Conservation (phyloP, 148 eudicot genomes). For the Linanthus parryae region DNA sequence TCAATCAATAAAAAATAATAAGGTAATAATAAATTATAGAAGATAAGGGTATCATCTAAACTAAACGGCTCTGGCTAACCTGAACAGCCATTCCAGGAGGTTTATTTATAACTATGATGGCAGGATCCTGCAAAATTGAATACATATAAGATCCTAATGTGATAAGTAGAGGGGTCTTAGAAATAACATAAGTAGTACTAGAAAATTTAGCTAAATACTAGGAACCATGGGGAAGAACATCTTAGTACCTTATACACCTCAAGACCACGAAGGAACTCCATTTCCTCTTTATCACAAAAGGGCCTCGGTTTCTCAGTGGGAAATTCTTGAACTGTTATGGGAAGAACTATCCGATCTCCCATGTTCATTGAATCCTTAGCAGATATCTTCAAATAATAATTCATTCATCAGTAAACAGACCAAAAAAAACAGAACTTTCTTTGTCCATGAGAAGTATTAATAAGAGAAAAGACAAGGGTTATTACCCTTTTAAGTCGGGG, state of each 20-base stretch:
- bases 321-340: conserved; percentile 46
- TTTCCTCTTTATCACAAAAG: conserved; percentile 48
- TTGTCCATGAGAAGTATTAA: neutral
- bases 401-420: neutral
- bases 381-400: conserved; percentile 47
- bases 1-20: neutral
- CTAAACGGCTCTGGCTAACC: too few relatives aligned
- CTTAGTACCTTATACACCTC: conserved; percentile 75
- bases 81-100: conserved; percentile 96
- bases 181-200: neutral
- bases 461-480: neutral
- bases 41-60: neutral
- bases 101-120: conserved; percentile 85
- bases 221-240: neutral
- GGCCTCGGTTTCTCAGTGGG: conserved; percentile 30
- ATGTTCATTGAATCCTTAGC: conserved; percentile 66
- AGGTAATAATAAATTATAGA: neutral
- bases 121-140: conserved; percentile 53
- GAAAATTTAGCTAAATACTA: neutral
- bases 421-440: neutral
- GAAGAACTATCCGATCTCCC: conserved; percentile 76
- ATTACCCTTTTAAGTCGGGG: conserved; percentile 61
- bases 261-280: conserved; percentile 50
- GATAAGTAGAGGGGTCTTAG: too few relatives aligned
- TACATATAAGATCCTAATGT: too few relatives aligned